These are phyloP conservation scores for Mycena capillaripes DNA, from an alignment of 768 basidiomycete genomes.

Conservation along the genomic window DNA sequence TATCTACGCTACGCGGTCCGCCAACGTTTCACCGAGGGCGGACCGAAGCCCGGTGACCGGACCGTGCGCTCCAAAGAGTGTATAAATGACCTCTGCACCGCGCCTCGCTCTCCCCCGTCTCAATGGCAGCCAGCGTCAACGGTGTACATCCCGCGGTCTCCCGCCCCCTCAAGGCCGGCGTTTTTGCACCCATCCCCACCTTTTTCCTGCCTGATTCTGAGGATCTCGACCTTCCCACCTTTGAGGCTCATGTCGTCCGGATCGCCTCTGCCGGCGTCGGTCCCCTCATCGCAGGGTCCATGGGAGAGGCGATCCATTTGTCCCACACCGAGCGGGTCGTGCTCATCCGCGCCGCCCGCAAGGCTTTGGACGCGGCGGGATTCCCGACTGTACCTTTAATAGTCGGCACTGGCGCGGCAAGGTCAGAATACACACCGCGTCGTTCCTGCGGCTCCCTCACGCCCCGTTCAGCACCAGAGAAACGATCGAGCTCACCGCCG, in stretches of 20 bases:
- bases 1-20: neutral
- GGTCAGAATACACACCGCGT: conserved; percentile 12
- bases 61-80: neutral
- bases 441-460: conserved; percentile 1
- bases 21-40: neutral
- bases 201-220: conserved; percentile 85
- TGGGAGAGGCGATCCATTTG: conserved; percentile 88
- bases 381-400: conserved; percentile 75
- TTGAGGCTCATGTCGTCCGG: conserved; percentile 75
- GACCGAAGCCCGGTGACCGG: neutral
- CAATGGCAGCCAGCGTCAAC: conserved; percentile 57
- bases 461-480: conserved; percentile 75
- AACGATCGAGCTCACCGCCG: conserved; percentile 79
- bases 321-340: conserved; percentile 75
- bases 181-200: conserved; percentile 89
- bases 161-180: conserved; percentile 78
- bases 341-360: conserved; percentile 77
- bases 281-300: conserved; percentile 83
- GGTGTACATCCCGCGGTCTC: conserved; percentile 46
- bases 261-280: conserved; percentile 77
- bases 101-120: conserved; percentile 19
- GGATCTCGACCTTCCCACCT: conserved; percentile 83
- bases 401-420: conserved; percentile 84
- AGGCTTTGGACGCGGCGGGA: conserved; percentile 77
- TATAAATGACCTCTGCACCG: neutral